A percentile compares a stretch with the other conserved stretches of the same genome.
These are phyloP conservation scores for Aspergillus bertholletiae DNA, from an alignment of 495 filamentous ascomycete species.

Conservation along the genomic window DNA sequence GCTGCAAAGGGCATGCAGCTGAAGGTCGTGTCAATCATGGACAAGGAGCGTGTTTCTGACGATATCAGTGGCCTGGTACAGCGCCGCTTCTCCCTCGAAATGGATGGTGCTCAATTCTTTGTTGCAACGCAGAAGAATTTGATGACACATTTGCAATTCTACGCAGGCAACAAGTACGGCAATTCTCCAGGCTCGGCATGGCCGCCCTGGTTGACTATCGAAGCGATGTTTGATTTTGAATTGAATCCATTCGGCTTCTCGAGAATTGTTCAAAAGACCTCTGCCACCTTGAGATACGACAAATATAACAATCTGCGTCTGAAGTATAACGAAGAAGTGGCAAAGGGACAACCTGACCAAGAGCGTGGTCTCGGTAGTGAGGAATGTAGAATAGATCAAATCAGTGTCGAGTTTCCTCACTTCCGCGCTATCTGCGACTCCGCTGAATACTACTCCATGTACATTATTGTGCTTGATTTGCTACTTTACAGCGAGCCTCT, in stretches of 20 bases:
- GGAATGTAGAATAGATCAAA: conserved; percentile 85
- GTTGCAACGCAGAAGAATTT: conserved; percentile 91
- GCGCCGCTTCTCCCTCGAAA: conserved; percentile 85
- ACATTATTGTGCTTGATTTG: conserved; percentile 93
- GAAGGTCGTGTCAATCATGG: conserved; percentile 95
- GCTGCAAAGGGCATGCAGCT: conserved; percentile 95
- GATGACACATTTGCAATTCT: conserved; percentile 80
- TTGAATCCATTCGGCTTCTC: conserved; percentile 92
- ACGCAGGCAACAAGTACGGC: conserved; percentile 90
- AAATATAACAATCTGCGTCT: conserved; percentile 96
- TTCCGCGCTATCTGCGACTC: conserved; percentile 93
- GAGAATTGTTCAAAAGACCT: conserved; percentile 90
- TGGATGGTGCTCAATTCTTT: conserved; percentile 97
- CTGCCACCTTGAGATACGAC: conserved; percentile 88
- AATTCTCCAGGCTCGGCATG: conserved; percentile 79
- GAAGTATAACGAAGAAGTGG: conserved; percentile 95
- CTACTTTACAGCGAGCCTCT: conserved; percentile 92
- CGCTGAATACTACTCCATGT: conserved; percentile 92
- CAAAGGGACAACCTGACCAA: conserved; percentile 49
- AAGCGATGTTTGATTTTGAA: conserved; percentile 96
- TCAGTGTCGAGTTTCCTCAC: conserved; percentile 94
- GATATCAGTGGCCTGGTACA: conserved; percentile 94
- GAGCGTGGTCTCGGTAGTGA: conserved; percentile 33
- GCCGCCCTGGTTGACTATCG: conserved; percentile 97
- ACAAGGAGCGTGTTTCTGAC: conserved; percentile 87